Evolutionary conservation across 257 asterid species (phyloP), one percentile per base, ranked within the genome.

Genomic region (Cynanchum wilfordii): DNA sequence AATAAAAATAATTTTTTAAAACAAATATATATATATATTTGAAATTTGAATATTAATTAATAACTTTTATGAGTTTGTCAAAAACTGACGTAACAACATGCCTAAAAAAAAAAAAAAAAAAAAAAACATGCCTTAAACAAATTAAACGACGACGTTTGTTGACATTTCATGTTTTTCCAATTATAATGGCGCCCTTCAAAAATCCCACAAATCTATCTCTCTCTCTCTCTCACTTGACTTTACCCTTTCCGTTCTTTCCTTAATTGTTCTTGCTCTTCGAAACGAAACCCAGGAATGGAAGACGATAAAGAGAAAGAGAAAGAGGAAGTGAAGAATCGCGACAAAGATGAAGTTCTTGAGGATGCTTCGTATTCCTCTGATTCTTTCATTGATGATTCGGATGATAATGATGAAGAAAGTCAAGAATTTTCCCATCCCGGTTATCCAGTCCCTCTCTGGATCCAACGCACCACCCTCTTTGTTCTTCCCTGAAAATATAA

Each of bases 331-430:
- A 4, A 33, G 24, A 68, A 25, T 50, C 54, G 50, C 24, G 69
- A 63, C 0, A 63, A 77, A 20, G 47, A 42, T 51, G 80, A 56
- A 29, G 73, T 22, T 3, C n/a, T 71, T 3, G 80, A 66, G 5
- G 56, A 30, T 55, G 76, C 45, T 57, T 60, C 79, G 44, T 54
- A 24, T 66, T 86, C 78, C 20, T 82, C 87, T 27, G 86, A 81
- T 65, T 81, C 76, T 10, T 25, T 78, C 51, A 20, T 78, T 29
- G 80, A 82, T 49, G 83, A 79, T 78, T 81, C 82, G 12, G 86
- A 78, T 7, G 79, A 73, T 9, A 84, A 65, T 12, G 16, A 19
- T 19, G 69, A 64, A 33, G 80, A 62, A 17, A 76, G 72, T 19
- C 83, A 76, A 22, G 86, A 57, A n/a, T 87, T 72, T 67, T 66